phyloP scores from a whole-genome alignment of 345 rosid species.

The Geranium rotundifolium region DNA sequence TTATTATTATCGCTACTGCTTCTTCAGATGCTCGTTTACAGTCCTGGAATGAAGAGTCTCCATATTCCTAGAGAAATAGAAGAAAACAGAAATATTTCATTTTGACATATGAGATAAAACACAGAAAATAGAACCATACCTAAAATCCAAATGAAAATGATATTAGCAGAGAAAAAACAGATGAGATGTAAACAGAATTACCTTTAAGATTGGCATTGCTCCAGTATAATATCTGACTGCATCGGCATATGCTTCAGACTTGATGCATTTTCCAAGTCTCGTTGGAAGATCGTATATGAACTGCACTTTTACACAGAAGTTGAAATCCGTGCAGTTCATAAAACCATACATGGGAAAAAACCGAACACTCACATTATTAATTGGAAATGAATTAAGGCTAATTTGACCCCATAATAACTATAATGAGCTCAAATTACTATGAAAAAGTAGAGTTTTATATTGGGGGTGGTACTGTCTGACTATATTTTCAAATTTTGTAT shows the following conservation, averaged over 20 bases:
- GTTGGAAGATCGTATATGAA: constrained; percentile 98
- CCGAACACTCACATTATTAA: constrained; percentile 1
- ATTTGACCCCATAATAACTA: neutral
- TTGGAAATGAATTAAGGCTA: neutral
- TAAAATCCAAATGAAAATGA: constrained; percentile 1
- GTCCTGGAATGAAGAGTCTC: constrained; percentile 92
- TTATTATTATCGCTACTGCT: constrained; percentile 56
- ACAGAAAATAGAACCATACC: neutral
- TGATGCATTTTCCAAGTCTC: constrained; percentile 84
- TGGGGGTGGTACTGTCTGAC: no score
- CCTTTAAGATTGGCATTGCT: constrained; percentile 98
- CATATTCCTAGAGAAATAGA: constrained; percentile 57
- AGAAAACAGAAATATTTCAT: neutral
- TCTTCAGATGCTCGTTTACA: constrained; percentile 96
- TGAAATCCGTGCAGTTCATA: constrained; percentile 25
- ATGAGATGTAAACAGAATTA: constrained; percentile 8
- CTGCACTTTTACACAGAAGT: constrained; percentile 61
- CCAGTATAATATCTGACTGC: constrained; percentile 93
- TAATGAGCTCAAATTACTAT: neutral
- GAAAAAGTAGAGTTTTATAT: neutral
- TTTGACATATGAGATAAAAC: neutral
- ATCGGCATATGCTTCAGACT: constrained; percentile 87
- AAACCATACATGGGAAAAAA: constrained; percentile 12
- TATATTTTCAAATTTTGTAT: neutral
- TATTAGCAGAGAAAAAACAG: constrained; percentile 3